Evolutionary conservation across 768 basidiomycete species (phyloP).

Genomic region (Mycena latifolia): DNA sequence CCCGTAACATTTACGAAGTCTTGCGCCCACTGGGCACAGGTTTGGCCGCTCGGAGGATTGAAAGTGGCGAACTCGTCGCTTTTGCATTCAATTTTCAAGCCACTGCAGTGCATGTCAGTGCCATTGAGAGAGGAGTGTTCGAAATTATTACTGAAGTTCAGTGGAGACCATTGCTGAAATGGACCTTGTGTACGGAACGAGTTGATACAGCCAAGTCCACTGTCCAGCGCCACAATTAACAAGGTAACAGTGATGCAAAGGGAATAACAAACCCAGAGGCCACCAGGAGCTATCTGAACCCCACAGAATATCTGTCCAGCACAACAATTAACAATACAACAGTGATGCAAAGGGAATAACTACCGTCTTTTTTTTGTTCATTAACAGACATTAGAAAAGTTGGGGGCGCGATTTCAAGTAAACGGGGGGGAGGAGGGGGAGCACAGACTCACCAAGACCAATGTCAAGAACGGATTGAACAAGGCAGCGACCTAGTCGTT

Average conservation of each 20-base stretch:
- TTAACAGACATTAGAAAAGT: too few species aligned
- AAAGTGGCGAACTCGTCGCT: conserved; percentile 79
- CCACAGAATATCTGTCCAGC: too few species aligned
- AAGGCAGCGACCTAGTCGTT: conserved; percentile 73
- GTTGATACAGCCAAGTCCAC: conserved; percentile 83
- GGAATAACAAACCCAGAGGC: conserved; percentile 17
- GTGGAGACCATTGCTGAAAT: conserved; percentile 82
- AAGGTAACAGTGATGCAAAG: conserved; percentile 49
- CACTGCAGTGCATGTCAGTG: conserved; percentile 52
- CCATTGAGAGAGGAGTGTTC: not conserved
- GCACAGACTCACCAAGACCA: conserved; percentile 71
- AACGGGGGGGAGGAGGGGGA: too few species aligned
- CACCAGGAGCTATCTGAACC: too few species aligned
- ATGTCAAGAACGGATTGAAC: conserved; percentile 81
- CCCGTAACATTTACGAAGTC: conserved; percentile 72
- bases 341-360: too few species aligned
- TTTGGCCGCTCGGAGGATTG: conserved; percentile 79
- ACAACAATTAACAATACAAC: too few species aligned
- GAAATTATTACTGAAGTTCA: conserved; percentile 69
- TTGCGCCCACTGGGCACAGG: conserved; percentile 78
- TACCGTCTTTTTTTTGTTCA: too few species aligned
- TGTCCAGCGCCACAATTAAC: conserved; percentile 46
- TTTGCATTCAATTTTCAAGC: conserved; percentile 72
- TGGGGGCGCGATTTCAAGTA: too few species aligned
- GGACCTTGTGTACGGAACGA: conserved; percentile 78